Conservation (phyloP, 352 stramenopile species). For the Phytophthora europaea region DNA sequence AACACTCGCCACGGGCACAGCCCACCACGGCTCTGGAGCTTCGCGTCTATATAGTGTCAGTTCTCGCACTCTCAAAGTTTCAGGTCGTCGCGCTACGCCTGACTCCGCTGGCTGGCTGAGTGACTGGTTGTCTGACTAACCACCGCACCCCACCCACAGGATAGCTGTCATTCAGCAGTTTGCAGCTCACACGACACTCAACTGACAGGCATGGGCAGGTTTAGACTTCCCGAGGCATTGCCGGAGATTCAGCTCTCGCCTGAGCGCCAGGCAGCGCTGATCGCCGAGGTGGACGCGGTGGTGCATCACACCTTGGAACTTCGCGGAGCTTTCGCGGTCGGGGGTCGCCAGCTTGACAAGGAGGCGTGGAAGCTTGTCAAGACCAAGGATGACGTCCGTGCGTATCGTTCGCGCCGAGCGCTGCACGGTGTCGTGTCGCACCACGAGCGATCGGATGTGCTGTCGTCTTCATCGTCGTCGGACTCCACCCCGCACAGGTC, state of each 20-base stretch:
- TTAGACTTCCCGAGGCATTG: slow-evolving; percentile 39
- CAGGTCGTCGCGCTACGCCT: slow-evolving; percentile 1
- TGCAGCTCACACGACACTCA: slow-evolving; percentile 6
- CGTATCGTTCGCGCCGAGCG: slow-evolving; percentile 37
- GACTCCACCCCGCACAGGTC: slow-evolving; percentile 20
- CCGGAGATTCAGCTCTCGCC: slow-evolving; percentile 24
- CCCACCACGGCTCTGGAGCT: background rate
- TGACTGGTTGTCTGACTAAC: background rate
- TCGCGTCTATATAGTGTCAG: slow-evolving; percentile 3
- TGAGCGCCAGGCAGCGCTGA: slow-evolving; percentile 25
- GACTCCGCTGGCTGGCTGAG: background rate
- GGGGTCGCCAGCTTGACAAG: slow-evolving; percentile 34
- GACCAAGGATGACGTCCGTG: slow-evolving; percentile 37
- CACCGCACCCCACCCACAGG: background rate
- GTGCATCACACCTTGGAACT: slow-evolving; percentile 41
- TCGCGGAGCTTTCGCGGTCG: slow-evolving; percentile 33
- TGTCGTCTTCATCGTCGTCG: slow-evolving; percentile 33
- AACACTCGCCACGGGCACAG: slow-evolving; percentile 11
- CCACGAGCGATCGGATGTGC: slow-evolving; percentile 9
- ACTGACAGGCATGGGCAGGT: slow-evolving; percentile 36
- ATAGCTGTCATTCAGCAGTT: slow-evolving; percentile 21
- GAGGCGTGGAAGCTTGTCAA: slow-evolving; percentile 49
- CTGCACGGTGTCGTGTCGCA: slow-evolving; percentile 17
- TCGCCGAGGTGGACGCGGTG: slow-evolving; percentile 34
- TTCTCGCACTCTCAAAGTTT: slow-evolving; percentile 31